A percentile compares a stretch with the other conserved stretches of the same genome.
Evolutionary conservation across 2,329 filamentous ascomycete species (phyloP).

Genomic region (Colletotrichum spaethianum): DNA sequence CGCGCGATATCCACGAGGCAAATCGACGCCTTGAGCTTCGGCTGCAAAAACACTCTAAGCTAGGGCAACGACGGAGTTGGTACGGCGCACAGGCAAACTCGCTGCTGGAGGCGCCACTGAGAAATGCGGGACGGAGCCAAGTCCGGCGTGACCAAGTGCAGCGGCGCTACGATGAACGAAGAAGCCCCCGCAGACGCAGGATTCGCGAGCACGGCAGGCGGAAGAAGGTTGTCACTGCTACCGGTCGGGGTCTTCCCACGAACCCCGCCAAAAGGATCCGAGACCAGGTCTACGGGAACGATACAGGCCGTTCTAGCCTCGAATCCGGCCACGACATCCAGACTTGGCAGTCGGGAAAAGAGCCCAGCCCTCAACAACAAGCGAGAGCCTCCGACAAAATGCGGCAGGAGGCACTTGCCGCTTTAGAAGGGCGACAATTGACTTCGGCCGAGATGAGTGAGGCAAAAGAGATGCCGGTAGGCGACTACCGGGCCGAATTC

Average conservation of each 20-base stretch:
- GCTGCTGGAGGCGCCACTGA: neutral
- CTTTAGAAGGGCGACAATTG: neutral
- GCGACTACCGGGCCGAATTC: neutral
- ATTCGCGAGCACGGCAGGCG: neutral
- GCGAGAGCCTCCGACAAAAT: too few species aligned
- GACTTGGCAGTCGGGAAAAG: neutral
- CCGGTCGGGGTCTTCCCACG: neutral
- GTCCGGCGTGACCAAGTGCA: constrained; percentile 22
- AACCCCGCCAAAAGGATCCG: neutral
- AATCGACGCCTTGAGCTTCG: neutral
- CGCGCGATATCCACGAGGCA: neutral
- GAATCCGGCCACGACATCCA: constrained; percentile 2
- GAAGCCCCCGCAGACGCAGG: neutral
- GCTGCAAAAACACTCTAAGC: neutral
- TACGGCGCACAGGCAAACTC: neutral
- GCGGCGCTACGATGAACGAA: constrained; percentile 10
- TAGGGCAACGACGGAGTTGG: neutral
- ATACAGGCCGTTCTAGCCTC: constrained; percentile 3
- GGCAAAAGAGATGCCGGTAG: neutral
- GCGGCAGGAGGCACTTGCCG: constrained; percentile 1
- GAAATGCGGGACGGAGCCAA: constrained; percentile 9
- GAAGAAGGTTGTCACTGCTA: neutral
- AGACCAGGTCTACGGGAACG: neutral
- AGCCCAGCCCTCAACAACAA: neutral
- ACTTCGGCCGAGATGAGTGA: neutral